Conservation (phyloP, 2,329 filamentous ascomycete species). For the Curvularia verruculosa region DNA sequence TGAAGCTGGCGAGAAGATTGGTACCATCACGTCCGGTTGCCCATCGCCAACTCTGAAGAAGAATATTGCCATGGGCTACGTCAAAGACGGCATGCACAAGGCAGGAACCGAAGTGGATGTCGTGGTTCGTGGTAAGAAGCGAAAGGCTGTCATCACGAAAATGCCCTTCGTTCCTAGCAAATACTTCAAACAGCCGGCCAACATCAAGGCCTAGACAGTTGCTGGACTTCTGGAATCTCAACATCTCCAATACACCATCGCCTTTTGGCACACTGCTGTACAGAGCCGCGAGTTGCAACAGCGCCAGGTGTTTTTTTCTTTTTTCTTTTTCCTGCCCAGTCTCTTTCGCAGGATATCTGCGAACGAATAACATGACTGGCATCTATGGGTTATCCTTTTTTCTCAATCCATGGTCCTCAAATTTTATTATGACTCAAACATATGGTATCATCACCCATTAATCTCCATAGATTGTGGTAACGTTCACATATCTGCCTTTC, state of each 20-base stretch:
- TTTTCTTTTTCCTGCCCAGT: too few species aligned
- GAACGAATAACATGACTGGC: background rate
- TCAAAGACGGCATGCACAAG: slow-evolving; percentile 82
- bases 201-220: slow-evolving; percentile 29
- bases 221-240: background rate
- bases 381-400: background rate
- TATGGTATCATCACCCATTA: too few species aligned
- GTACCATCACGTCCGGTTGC: slow-evolving; percentile 84
- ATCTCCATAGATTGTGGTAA: background rate
- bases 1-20: slow-evolving; percentile 70
- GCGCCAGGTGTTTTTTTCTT: too few species aligned
- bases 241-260: background rate
- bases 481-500: background rate
- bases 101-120: slow-evolving; percentile 80
- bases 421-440: background rate
- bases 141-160: slow-evolving; percentile 77
- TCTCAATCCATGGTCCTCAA: background rate
- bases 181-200: slow-evolving; percentile 63
- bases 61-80: slow-evolving; percentile 96
- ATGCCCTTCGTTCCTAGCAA: slow-evolving; percentile 88
- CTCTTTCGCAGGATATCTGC: background rate
- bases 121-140: slow-evolving; percentile 75
- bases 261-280: background rate
- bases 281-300: background rate
- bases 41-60: slow-evolving; percentile 84